Evolutionary conservation across 169 alveolate genomes (phyloP).

Genomic region (Perkinsus olseni): DNA sequence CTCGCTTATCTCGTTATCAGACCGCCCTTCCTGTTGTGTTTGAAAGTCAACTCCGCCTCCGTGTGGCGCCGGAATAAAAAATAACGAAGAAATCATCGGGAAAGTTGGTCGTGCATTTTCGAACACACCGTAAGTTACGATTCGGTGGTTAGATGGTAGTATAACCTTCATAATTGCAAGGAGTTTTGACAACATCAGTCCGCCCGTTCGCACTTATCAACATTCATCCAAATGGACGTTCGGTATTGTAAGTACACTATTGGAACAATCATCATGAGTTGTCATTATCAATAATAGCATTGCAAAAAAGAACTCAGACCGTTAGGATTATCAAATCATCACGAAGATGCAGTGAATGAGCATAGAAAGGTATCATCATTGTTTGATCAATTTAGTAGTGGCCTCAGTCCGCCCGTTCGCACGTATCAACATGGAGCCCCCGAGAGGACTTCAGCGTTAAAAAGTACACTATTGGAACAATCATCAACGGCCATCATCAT

Average conservation of each 20-base stretch:
- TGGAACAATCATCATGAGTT: neutral
- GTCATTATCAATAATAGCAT: neutral
- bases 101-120: too few species aligned
- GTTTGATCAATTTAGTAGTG: neutral
- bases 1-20: too few species aligned
- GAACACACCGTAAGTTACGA: too few species aligned
- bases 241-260: neutral
- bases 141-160: too few species aligned
- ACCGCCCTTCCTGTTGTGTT: too few species aligned
- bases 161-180: too few species aligned
- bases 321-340: neutral
- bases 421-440: neutral
- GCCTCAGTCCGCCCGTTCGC: constrained; percentile 5
- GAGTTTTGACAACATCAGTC: neutral
- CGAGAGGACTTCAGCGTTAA: neutral
- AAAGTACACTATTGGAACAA: neutral
- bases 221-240: neutral
- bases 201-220: neutral
- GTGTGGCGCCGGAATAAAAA: too few species aligned
- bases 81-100: too few species aligned
- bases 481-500: neutral
- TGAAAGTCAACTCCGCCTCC: too few species aligned
- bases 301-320: neutral
- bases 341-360: neutral
- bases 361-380: neutral